Base-by-base conservation (phyloP, 1,284 basidiomycete species). In the Hypsizygus ulmarius region DNA sequence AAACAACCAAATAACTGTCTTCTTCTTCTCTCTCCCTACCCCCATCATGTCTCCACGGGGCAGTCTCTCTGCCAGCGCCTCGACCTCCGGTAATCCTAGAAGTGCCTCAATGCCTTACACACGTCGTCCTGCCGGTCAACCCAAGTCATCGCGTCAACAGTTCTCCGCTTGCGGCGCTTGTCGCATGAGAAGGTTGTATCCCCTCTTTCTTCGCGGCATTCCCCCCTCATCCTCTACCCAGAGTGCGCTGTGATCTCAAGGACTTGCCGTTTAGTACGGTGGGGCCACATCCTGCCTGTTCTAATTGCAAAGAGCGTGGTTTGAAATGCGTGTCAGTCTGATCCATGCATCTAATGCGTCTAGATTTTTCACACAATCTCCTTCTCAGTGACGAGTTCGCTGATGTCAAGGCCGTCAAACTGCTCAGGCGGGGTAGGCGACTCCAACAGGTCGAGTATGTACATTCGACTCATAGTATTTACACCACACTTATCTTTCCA, bases 161-260 rank as follows among this genome's bases (percentile, higher is more conserved):
- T 91, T 90, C 68, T 84, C 87, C 29, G 92, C 91, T 2, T 94
- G 92, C 63, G 91, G 90, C 43, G 90, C 91, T 30, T 95, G 92
- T 68, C 83, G 91, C 45, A 90, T 90, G 81, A 72, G 91, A 60
- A 79, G 91, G 87, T 84, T 45, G 33, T 66, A 57, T 39, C 43
- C 44, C 43, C 19, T 37, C n/a, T 29, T 39, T 38, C 46, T 41
- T n/a, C 19, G 19, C 19, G 8, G 32, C 11, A n/a, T 38, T 15
- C 49, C 49, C 7, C 28, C 45, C 30, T 19, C 40, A 48, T 45
- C 5, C 14, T 39, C 33, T 36, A 12, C 30, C 35, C 43, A 90
- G 88, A 65, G 87, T 90, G 25, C 82, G 84, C 45, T 90, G 87
- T 62, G 86, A 90, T 71, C 77, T 90, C 49, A 91, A 90, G 62